Evolutionary conservation across 768 basidiomycete species (phyloP), one percentile per base, ranked within the genome.

Genomic region (Obba rivulosa): DNA sequence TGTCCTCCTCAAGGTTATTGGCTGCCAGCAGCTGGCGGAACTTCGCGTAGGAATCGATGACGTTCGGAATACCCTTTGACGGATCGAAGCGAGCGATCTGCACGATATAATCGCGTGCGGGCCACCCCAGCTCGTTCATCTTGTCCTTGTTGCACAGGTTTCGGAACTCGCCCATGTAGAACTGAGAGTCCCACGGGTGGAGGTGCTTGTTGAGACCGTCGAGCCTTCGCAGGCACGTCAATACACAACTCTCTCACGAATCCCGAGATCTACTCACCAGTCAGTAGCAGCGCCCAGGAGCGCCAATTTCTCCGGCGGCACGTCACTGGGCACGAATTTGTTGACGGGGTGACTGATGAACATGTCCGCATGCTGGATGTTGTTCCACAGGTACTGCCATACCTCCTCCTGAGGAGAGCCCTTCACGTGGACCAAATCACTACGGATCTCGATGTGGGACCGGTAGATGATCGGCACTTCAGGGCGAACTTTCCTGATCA

Each of bases 1-100:
- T 71, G 45, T 83, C 80, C 5, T 78, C 72, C 11, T 56, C 58
- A 41, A 77, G 57, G 5, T 76, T 69, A 18, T 71, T 69, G 44
- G 64, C 62, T 49, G 67, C 66, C 53, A 92, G 74, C 21, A 84
- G 71, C 51, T 77, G 70, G 57, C 92, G 81, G 78, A 95, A 85
- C 62, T 82, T 81, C 53, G 80, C 76, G 63, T 95, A 97, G 13
- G 90, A 91, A 61, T 91, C 89, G 65, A 92, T 79, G 64, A 90
- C 87, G 62, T 84, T 77, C 49, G 85, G 85, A 54, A 86, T 86
- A 68, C 92, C 91, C 77, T 80, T 78, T 18, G 85, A 75, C 45
- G 92, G 93, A 66, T 96, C 93, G 68, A 96, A 97, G 23, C 92
- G 85, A n/a, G 93, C 93, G 51, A 97, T 71, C 64, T 97, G 94